Evolutionary conservation across 1,284 basidiomycete genomes (phyloP), one percentile per base, ranked within the genome.

Genomic region (Neolentinus lepideus): DNA sequence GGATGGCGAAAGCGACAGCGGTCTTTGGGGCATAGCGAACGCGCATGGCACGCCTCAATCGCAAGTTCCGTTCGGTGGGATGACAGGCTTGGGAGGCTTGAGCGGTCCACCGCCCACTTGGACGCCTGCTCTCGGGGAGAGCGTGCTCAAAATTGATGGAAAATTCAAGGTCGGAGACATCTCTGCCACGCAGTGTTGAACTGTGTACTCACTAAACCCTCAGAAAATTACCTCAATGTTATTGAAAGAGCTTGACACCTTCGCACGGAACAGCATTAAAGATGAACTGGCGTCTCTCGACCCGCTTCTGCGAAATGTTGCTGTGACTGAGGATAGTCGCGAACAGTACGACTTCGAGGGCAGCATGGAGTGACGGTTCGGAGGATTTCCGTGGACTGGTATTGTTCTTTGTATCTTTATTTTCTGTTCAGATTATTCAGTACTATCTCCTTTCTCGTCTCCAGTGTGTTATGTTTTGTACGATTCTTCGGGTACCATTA

Each of bases 261-360:
- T 90, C 56, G 91, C 92, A 35, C 77, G 91, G 52, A 81, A 81
- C 46, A 81, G 83, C 16, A 93, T 94, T 67, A 84, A 82, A 67
- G 86, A 90, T 56, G 91, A 94, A 69, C 74, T 94, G 46, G 80
- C 85, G 22, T 87, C 87, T 21, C 73, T 92, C 31, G 88, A 91
- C 68, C 90, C 90, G 21, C 69, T 91, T 26, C 71, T 92, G 58
- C 75, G 84, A 33, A 88, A 87, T 53, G 67, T 71, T n/a, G 38
- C 61, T 19, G 57, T 58, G 21, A 47, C 56, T 46, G 56, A 54
- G 35, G 38, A 54, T 10, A 25, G 21, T 3, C 19, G 52, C 29
- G 52, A 54, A 22, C 21, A 26, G 35, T 54, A 33, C 38, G 52
- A 54, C 35, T 54, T 45, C 24, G 52, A 54, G 25, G 52, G 52